Base-by-base conservation (phyloP, 2,329 filamentous ascomycete genomes). In the Talaromyces sp. region DNA sequence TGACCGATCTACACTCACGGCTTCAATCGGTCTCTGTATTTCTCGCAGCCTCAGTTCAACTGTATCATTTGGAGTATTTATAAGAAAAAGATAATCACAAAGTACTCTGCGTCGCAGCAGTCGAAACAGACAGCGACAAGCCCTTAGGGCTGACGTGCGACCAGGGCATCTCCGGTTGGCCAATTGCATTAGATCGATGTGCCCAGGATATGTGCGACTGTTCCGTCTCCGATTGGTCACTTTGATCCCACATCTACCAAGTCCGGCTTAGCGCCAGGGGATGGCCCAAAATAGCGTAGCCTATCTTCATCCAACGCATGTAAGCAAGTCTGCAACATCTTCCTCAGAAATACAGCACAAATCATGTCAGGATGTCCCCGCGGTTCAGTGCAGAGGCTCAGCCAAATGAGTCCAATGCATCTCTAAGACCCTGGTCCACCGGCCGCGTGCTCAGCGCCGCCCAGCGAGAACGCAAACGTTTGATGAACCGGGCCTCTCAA, bases 401-500 rank as follows among this genome's bases (percentile, higher is more conserved):
- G 19, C 4, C 1, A 22, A 50, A 16, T 2, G 19, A 16, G 19
- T 16, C n/a, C 31, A 58, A 37, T 19, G n/a, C 6, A 31, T n/a
- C 33, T n/a, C 5, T 43, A n/a, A 61, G 37, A 27, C 41, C 59
- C 6, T 61, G 59, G 59, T 61, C 59, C 13, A 14, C 59, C 6
- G 59, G 59, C 43, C 59, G 59, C 19, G 22, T 61, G 10, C 59
- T 61, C 1, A 61, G 41, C 33, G 27, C n/a, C 6, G 45, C 59
- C 6, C 59, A 61, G 11, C n/a, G 59, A 37, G 59, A 61, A 24
- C 59, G 59, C 31, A 61, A 61, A 39, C 59, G 59, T 5, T 7
- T 49, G 5, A 61, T 61, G 59, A 61, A 61, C n/a, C 59, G 59
- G 3, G 59, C 27, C n/a, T 61, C 59, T 22, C 59, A 61, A 39